Percentiles rank a stretch among this genome's conserved stretches.
These are phyloP conservation scores for Russula griseocarnosa DNA, from an alignment of 768 basidiomycete species.

Conservation along the genomic window DNA sequence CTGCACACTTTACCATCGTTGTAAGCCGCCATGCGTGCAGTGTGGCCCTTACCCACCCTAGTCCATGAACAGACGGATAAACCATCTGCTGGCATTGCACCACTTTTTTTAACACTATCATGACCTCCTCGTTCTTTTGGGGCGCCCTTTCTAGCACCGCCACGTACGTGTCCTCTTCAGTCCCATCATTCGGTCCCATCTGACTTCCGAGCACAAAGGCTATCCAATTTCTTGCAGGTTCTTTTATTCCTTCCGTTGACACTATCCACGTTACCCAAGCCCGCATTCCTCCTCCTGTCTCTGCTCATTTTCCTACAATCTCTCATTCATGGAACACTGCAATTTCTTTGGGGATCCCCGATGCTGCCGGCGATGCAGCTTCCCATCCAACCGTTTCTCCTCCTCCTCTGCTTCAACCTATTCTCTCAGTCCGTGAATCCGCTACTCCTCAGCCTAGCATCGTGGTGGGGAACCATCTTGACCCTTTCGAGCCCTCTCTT, in stretches of 20 bases:
- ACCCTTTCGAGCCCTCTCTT: slow-evolving; percentile 72
- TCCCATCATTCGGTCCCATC: slow-evolving; percentile 13
- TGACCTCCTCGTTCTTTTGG: slow-evolving; percentile 64
- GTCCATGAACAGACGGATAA: slow-evolving; percentile 3
- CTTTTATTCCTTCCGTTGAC: slow-evolving; percentile 81
- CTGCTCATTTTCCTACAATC: slow-evolving; percentile 72
- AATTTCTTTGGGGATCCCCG: slow-evolving; percentile 65
- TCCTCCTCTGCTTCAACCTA: slow-evolving; percentile 82
- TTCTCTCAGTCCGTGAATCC: slow-evolving; percentile 65
- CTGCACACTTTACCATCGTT: background rate
- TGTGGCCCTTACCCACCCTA: background rate
- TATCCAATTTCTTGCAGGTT: slow-evolving; percentile 76
- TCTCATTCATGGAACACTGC: slow-evolving; percentile 76
- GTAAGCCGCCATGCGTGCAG: background rate
- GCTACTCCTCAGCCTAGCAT: slow-evolving; percentile 51
- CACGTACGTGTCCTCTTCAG: slow-evolving; percentile 30
- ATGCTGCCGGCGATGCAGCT: slow-evolving; percentile 75
- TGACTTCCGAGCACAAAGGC: slow-evolving; percentile 39
- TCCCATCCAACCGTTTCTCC: slow-evolving; percentile 81
- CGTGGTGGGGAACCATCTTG: slow-evolving; percentile 70
- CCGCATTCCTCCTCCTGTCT: slow-evolving; percentile 78
- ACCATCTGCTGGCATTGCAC: background rate
- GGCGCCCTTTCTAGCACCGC: slow-evolving; percentile 61
- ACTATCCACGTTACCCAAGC: slow-evolving; percentile 72
- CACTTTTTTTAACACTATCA: slow-evolving; percentile 25